Evolutionary conservation across 805 yeast genomes (phyloP), one percentile per base, ranked within the genome.

Genomic region (Groenewaldozyma salmanticensis): DNA sequence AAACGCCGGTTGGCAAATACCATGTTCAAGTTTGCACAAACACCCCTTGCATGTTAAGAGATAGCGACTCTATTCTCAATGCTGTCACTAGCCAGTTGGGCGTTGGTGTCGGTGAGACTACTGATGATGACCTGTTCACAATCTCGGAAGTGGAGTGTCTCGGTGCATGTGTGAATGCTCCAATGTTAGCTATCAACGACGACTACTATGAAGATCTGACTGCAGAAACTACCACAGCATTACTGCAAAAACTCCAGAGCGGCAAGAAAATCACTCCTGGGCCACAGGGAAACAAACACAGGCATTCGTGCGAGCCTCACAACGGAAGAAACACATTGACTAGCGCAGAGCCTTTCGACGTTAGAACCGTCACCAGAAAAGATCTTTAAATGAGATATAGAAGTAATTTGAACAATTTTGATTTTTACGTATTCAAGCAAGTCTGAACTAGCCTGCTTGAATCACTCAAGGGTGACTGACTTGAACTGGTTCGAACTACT

Each of bases 151-250:
- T 84, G 48, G 95, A 84, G 65, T 84, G 95, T 65, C 74, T 83
- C 38, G 95, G 95, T 44, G 95, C 95, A 2, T 84, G 95, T 70
- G 87, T 84, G 38, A 84, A 84, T 61, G 95, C 83, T 5, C 95
- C 95, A 40, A 84, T 84, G 85, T 68, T 85, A 42, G 94, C 84
- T 46, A 66, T 84, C 40, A 83, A 82, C 61, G 94, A 84, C 63
- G 87, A 81, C 58, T 84, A 68, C 64, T 79, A 71, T 56, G 95
- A 84, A 65, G 95, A 84, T 61, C 71, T 84, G 62, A 80, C 88
- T 27, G 70, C 77, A 19, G 81, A 79, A 48, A 71, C 73, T 35
- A 74, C 81, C 21, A 71, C 73, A 27, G 68, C 71, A 46, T 60
- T 85, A 35, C 71, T 84, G 58, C 71, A 77, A 48, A 76, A 71